phyloP scores from a whole-genome alignment of 228 moss, liverwort and hornwort species.

The Sphagnum magellanicum region DNA sequence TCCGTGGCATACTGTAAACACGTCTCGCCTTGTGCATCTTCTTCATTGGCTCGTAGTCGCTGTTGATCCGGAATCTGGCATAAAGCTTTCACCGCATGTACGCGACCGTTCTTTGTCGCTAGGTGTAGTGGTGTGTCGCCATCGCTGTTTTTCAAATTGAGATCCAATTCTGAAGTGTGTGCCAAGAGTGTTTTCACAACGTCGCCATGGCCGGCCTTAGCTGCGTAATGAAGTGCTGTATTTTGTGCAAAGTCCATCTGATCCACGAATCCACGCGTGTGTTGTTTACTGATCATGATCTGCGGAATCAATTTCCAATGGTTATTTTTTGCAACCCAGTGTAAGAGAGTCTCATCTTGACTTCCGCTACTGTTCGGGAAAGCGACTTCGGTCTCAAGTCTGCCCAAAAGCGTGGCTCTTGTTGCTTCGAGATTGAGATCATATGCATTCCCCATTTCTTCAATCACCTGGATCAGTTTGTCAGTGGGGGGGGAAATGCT shows the following conservation, averaged over 20 bases:
- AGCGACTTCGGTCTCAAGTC: too few species aligned
- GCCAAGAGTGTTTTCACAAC: conserved; percentile 7
- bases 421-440: too few species aligned
- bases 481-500: too few species aligned
- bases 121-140: conserved; percentile 27
- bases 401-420: too few species aligned
- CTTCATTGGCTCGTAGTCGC: conserved; percentile 16
- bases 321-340: conserved; percentile 10
- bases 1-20: not conserved
- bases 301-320: not conserved
- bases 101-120: conserved; percentile 16
- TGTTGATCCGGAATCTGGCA: not conserved
- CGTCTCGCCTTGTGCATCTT: conserved; percentile 5
- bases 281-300: too few species aligned
- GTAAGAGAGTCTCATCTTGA: conserved; percentile 1
- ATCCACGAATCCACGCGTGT: not conserved
- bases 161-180: not conserved
- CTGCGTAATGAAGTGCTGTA: conserved; percentile 28
- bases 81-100: conserved; percentile 11
- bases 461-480: too few species aligned
- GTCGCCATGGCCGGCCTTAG: conserved; percentile 13
- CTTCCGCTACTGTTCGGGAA: too few species aligned
- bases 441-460: too few species aligned
- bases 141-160: conserved; percentile 6
- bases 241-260: conserved; percentile 1